A percentile compares a stretch with the other conserved stretches of the same genome.
Evolutionary conservation across 2,329 filamentous ascomycete species (phyloP).

Genomic region (Colletotrichum orchidophilum): DNA sequence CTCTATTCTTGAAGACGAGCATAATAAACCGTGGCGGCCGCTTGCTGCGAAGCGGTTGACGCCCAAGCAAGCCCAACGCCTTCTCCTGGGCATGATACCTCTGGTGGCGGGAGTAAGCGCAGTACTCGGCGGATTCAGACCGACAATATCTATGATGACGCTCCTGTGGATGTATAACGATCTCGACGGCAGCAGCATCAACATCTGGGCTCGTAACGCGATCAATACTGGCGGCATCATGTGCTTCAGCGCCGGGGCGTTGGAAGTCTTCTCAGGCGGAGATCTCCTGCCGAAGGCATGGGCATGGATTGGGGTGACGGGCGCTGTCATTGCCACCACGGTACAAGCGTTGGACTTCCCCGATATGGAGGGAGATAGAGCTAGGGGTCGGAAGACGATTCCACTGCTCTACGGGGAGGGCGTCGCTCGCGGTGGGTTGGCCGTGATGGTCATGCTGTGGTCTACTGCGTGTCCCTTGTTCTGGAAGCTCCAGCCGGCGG

Average conservation of each 20-base stretch:
- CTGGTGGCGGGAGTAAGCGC: conserved; percentile 31
- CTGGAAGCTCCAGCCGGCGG: background rate
- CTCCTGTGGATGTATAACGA: conserved; percentile 45
- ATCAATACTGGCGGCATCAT: conserved; percentile 41
- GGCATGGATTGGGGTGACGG: conserved; percentile 38
- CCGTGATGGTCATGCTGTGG: conserved; percentile 30
- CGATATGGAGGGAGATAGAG: conserved; percentile 41
- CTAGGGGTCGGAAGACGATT: conserved; percentile 39
- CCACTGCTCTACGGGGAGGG: conserved; percentile 40
- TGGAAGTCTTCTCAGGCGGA: conserved; percentile 31
- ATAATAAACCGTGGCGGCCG: conserved; percentile 46
- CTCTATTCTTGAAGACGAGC: conserved; percentile 39
- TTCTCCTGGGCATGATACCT: conserved; percentile 38
- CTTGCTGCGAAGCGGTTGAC: conserved; percentile 39
- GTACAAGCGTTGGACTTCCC: conserved; percentile 40
- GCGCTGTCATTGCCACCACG: conserved; percentile 38
- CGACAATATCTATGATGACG: conserved; percentile 37
- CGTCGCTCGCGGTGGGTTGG: conserved; percentile 30
- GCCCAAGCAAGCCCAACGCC: conserved; percentile 36
- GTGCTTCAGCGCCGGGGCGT: conserved; percentile 42
- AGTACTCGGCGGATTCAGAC: conserved; percentile 32
- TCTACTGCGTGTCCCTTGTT: background rate
- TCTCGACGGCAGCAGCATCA: conserved; percentile 38
- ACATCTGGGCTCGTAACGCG: conserved; percentile 37
- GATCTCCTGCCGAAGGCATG: conserved; percentile 27